Conservation (phyloP, 192 early-diverging fungal genomes). For the Coemansia erecta region DNA sequence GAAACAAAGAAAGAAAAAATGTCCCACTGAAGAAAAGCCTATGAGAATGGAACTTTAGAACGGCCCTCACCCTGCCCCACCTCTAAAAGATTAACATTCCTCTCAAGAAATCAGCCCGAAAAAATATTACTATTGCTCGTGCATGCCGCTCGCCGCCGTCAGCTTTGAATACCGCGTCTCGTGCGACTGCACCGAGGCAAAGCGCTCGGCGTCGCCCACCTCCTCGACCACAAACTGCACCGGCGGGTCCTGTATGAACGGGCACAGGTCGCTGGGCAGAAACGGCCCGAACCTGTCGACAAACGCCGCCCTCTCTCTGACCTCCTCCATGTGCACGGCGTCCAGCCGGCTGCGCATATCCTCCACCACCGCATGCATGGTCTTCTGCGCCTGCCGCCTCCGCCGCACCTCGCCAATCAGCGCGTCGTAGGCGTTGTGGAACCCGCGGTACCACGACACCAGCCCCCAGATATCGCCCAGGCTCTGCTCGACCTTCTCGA, state of each 20-base stretch:
- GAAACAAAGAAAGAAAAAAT: constrained; percentile 4
- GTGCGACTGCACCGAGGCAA: constrained; percentile 48
- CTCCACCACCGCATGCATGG: constrained; percentile 29
- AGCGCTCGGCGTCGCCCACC: constrained; percentile 25
- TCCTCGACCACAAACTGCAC: constrained; percentile 38
- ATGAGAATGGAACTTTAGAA: neutral
- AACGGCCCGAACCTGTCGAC: constrained; percentile 41
- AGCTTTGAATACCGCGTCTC: constrained; percentile 38
- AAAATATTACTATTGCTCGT: too few species aligned
- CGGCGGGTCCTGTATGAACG: constrained; percentile 56
- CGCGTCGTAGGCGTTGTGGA: constrained; percentile 47
- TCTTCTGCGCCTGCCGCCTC: constrained; percentile 38
- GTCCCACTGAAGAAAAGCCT: neutral
- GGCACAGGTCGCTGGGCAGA: constrained; percentile 53
- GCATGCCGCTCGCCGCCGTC: too few species aligned
- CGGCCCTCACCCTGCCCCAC: too few species aligned
- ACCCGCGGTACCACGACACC: constrained; percentile 49
- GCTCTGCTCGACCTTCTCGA: constrained; percentile 16
- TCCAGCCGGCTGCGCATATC: constrained; percentile 45
- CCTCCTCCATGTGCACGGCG: constrained; percentile 31
- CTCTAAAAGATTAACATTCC: too few species aligned
- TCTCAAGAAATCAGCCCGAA: too few species aligned
- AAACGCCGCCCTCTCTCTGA: constrained; percentile 31
- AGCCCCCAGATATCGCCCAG: constrained; percentile 44
- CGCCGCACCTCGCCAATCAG: constrained; percentile 49